Evolutionary conservation across 2,329 filamentous ascomycete genomes (phyloP).

Genomic region (Penicillium sp.): DNA sequence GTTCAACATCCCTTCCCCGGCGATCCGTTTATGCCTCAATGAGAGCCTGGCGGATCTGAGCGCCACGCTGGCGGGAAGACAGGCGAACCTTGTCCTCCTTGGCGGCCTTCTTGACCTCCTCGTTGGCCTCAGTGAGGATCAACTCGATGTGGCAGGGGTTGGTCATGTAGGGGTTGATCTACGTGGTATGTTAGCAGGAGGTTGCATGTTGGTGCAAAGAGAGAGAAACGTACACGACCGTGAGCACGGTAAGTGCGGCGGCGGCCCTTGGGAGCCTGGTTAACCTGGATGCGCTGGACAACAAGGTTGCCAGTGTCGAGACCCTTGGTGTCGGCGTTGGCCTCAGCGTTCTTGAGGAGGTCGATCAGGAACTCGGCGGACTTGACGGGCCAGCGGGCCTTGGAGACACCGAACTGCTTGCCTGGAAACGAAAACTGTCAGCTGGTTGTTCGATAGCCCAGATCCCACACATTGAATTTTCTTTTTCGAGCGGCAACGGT

Average conservation of each 20-base stretch:
- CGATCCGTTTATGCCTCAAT: conserved; percentile 52
- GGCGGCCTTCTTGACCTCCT: conserved; percentile 89
- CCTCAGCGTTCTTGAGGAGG: conserved; percentile 96
- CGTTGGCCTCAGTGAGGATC: conserved; percentile 96
- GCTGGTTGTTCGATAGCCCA: conserved; percentile 7
- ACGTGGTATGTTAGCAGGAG: conserved; percentile 15
- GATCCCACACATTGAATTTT: conserved; percentile 11
- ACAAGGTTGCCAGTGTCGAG: conserved; percentile 96
- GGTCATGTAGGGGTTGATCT: conserved; percentile 99
- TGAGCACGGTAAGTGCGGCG: conserved; percentile 99
- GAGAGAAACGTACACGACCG: conserved; percentile 81
- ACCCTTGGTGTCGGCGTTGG: conserved; percentile 95
- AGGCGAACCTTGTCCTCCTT: conserved; percentile 66
- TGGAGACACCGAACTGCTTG: conserved; percentile 98
- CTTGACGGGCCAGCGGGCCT: conserved; percentile 99
- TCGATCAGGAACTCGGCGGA: conserved; percentile 96
- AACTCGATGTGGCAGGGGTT: conserved; percentile 99
- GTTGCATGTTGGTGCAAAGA: background rate
- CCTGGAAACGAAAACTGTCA: conserved; percentile 55
- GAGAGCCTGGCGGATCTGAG: conserved; percentile 62
- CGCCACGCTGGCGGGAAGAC: conserved; percentile 88
- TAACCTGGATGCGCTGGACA: conserved; percentile 99
- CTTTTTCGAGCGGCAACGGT: conserved; percentile 10
- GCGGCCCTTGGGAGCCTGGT: conserved; percentile 99
- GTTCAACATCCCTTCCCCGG: conserved; percentile 27